These are phyloP conservation scores for Phycomyces blakesleeanus DNA, from an alignment of 192 early-diverging fungal species.

Conservation along the genomic window DNA sequence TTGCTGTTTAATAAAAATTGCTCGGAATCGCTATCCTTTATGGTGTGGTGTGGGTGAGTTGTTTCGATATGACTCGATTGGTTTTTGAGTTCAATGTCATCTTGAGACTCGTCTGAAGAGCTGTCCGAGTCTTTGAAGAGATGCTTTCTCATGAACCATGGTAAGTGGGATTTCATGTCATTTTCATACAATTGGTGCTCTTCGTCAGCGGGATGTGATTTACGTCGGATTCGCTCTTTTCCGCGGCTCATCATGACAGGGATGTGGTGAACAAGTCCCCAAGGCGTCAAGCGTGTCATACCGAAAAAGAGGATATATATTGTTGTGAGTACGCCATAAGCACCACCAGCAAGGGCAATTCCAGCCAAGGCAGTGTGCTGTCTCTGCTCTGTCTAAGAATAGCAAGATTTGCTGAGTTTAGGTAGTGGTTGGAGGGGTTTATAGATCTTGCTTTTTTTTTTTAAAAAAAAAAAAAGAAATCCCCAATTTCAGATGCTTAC, in stretches of 20 bases:
- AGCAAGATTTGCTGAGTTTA: neutral
- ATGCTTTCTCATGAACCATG: neutral
- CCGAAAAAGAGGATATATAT: slow-evolving; percentile 28
- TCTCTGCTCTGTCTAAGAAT: slow-evolving; percentile 19
- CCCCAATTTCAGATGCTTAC: neutral
- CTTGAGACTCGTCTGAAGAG: no score
- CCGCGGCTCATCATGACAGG: slow-evolving; percentile 12
- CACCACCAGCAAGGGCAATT: slow-evolving; percentile 28
- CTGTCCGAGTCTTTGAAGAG: neutral
- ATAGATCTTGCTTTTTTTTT: no score
- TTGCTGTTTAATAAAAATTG: no score
- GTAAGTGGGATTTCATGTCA: neutral
- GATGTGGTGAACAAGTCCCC: slow-evolving; percentile 25
- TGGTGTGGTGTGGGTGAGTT: no score
- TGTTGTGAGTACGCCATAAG: slow-evolving; percentile 21
- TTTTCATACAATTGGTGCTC: no score
- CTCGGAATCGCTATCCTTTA: no score
- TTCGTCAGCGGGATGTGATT: neutral
- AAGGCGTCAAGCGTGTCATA: slow-evolving; percentile 24
- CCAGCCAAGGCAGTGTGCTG: slow-evolving; percentile 22
- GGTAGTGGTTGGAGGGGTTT: no score
- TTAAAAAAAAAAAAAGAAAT: slow-evolving; percentile 1
- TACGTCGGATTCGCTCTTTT: neutral
- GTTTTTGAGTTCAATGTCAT: no score
- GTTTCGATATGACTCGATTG: no score